phyloP scores from a whole-genome alignment of 2,329 filamentous ascomycete genomes.

The Pyrenochaeta sp. region DNA sequence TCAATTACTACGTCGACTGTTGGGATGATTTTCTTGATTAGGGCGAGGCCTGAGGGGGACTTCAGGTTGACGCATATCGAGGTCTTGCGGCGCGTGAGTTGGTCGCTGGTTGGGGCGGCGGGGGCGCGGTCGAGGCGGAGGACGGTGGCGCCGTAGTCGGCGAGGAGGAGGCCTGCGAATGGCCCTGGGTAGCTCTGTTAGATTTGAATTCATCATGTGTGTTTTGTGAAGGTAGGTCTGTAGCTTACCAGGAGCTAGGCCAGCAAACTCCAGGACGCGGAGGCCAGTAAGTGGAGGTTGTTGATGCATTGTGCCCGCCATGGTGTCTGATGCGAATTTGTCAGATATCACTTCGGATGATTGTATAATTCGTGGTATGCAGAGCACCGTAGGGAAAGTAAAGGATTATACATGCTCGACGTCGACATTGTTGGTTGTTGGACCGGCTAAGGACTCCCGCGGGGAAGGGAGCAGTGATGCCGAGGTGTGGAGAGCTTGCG shows the following conservation, averaged over 20 bases:
- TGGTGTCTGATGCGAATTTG: conserved; percentile 3
- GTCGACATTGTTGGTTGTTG: conserved; percentile 37
- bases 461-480: conserved; percentile 35
- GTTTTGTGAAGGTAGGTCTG: not conserved
- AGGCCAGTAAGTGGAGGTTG: conserved; percentile 64
- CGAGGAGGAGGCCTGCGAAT: conserved; percentile 83
- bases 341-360: conserved; percentile 2
- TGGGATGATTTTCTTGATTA: conserved; percentile 72
- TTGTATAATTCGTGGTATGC: not conserved
- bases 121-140: conserved; percentile 79
- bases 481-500: conserved; percentile 36
- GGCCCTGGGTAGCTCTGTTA: conserved; percentile 66
- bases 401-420: conserved; percentile 30
- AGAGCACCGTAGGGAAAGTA: not conserved
- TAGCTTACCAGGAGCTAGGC: conserved; percentile 63
- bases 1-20: conserved; percentile 85
- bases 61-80: conserved; percentile 86
- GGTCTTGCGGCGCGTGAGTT: conserved; percentile 80
- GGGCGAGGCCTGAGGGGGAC: conserved; percentile 65
- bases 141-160: conserved; percentile 85
- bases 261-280: conserved; percentile 71
- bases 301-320: conserved; percentile 38
- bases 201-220: not conserved
- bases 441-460: conserved; percentile 44
- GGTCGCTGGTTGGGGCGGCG: conserved; percentile 69